Conservation (phyloP, 2,329 filamentous ascomycete genomes). For the Aspergillus niger region DNA sequence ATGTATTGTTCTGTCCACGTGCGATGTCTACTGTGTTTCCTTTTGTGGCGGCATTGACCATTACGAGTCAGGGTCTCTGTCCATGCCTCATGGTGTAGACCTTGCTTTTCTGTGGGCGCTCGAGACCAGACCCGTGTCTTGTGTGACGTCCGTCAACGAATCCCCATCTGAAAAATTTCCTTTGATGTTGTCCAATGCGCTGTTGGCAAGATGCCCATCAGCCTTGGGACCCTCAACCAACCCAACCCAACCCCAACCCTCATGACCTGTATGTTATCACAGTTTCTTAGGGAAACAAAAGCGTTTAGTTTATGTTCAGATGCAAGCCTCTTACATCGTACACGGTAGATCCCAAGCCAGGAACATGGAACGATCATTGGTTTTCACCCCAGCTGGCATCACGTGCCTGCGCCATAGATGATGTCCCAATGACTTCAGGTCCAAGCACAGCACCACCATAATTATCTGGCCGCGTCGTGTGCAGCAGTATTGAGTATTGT, state of each 20-base stretch:
- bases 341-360: neutral
- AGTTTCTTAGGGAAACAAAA: conserved; percentile 19
- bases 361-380: neutral
- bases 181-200: neutral
- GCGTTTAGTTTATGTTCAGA: conserved; percentile 4
- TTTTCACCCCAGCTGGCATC: neutral
- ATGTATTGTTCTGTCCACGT: conserved; percentile 12
- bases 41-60: neutral
- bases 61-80: neutral
- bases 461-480: neutral
- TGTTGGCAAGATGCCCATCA: conserved; percentile 9
- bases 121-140: conserved; percentile 1
- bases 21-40: conserved; percentile 12
- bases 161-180: neutral
- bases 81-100: conserved; percentile 6
- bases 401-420: neutral
- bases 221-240: conserved; percentile 7
- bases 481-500: neutral
- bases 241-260: neutral
- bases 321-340: neutral
- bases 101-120: conserved; percentile 5
- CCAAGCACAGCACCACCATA: neutral
- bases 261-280: conserved; percentile 23
- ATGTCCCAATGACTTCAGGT: conserved; percentile 3
- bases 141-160: conserved; percentile 9